Evolutionary conservation across 805 yeast genomes (phyloP).

Genomic region (Candida schatavii): DNA sequence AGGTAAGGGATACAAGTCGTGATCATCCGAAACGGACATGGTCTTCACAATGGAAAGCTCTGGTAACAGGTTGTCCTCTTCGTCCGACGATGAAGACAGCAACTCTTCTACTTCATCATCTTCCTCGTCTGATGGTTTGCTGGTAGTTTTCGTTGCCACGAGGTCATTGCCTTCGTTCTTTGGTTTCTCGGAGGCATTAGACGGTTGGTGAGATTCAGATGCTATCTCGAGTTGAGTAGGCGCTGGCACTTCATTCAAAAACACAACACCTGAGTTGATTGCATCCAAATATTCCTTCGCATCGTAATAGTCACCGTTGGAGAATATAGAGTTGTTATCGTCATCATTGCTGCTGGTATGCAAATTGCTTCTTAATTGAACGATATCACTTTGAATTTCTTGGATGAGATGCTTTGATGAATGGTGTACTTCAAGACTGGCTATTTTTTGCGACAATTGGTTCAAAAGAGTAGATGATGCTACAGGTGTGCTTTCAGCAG

Average conservation of each 20-base stretch:
- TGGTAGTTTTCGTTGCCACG: background rate
- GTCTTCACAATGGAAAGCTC: slow-evolving; percentile 2
- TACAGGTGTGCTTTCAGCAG: slow-evolving; percentile 3
- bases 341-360: slow-evolving; percentile 8
- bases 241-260: slow-evolving; percentile 25
- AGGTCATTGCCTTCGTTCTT: slow-evolving; percentile 13
- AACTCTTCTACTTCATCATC: slow-evolving; percentile 17
- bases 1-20: slow-evolving; percentile 68
- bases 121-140: slow-evolving; percentile 12
- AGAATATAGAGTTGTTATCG: slow-evolving; percentile 28
- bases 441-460: slow-evolving; percentile 16
- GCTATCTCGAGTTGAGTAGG: slow-evolving; percentile 7
- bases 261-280: slow-evolving; percentile 51
- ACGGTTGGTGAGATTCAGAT: background rate
- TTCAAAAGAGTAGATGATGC: background rate
- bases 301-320: slow-evolving; percentile 45
- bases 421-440: slow-evolving; percentile 5
- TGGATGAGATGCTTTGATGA: background rate
- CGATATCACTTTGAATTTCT: slow-evolving; percentile 17
- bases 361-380: slow-evolving; percentile 4
- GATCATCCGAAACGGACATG: slow-evolving; percentile 13
- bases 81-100: slow-evolving; percentile 15
- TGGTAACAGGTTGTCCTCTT: slow-evolving; percentile 1
- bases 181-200: slow-evolving; percentile 11
- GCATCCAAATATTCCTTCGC: slow-evolving; percentile 63